Percentiles rank a stretch among this genome's conserved stretches.
phyloP scores from a whole-genome alignment of 2,329 filamentous ascomycete species.

The Dactylellina leptospora region DNA sequence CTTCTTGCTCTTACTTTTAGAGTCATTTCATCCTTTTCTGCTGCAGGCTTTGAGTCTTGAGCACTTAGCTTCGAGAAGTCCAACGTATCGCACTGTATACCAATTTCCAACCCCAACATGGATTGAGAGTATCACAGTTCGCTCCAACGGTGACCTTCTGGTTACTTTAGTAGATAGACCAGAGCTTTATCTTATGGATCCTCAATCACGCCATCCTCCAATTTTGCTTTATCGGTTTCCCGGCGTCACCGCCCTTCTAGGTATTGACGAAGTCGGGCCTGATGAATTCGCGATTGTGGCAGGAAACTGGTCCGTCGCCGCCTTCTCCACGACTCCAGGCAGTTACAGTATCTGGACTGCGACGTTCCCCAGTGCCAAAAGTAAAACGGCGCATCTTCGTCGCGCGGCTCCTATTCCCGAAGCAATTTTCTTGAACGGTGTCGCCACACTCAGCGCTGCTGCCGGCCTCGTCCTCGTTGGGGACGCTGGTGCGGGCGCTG shows the following conservation, averaged over 20 bases:
- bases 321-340: slow-evolving; percentile 16
- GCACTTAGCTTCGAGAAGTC: too few species aligned
- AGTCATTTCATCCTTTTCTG: too few species aligned
- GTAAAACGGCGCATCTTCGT: not conserved
- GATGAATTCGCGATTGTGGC: slow-evolving; percentile 19
- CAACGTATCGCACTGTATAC: too few species aligned
- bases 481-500: slow-evolving; percentile 7
- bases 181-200: slow-evolving; percentile 15
- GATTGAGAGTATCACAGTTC: slow-evolving; percentile 17
- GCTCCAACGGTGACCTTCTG: slow-evolving; percentile 8
- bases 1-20: too few species aligned
- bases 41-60: too few species aligned
- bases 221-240: slow-evolving; percentile 1
- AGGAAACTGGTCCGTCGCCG: slow-evolving; percentile 19
- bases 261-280: slow-evolving; percentile 14
- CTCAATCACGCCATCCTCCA: slow-evolving; percentile 1
- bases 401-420: not conserved
- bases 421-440: slow-evolving; percentile 4
- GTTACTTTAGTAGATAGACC: slow-evolving; percentile 17
- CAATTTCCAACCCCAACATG: slow-evolving; percentile 10
- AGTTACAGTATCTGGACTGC: slow-evolving; percentile 22
- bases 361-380: not conserved
- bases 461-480: slow-evolving; percentile 1
- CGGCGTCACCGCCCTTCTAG: slow-evolving; percentile 4
- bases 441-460: slow-evolving; percentile 5